A percentile compares a stretch with the other conserved stretches of the same genome.
Evolutionary conservation across 805 yeast genomes (phyloP).

Genomic region (Nakazawaea pomicola): DNA sequence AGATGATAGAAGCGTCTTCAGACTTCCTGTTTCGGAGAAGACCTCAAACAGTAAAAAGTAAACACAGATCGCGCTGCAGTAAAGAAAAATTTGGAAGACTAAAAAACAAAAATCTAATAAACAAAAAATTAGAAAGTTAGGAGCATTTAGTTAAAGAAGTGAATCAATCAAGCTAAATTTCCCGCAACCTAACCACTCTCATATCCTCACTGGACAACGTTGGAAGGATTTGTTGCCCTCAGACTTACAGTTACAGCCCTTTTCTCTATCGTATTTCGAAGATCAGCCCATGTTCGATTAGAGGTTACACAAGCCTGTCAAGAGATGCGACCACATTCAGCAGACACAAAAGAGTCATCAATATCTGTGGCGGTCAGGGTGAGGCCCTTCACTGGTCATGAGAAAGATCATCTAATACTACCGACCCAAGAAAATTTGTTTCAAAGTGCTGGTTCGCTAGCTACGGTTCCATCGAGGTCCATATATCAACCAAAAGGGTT

Average conservation of each 20-base stretch:
- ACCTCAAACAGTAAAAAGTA: background rate
- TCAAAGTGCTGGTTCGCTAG: conserved; percentile 52
- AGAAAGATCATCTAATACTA: conserved; percentile 40
- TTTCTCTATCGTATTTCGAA: background rate
- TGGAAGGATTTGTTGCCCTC: too few relatives aligned
- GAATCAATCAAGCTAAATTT: too few relatives aligned
- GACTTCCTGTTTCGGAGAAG: background rate
- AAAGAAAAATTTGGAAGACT: background rate
- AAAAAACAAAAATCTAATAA: background rate
- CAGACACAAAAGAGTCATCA: conserved; percentile 42
- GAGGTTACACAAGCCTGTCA: too few relatives aligned
- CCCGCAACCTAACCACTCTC: too few relatives aligned
- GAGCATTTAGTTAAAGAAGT: background rate
- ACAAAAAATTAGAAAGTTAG: background rate
- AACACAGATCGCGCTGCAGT: too few relatives aligned
- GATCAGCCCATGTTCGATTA: too few relatives aligned
- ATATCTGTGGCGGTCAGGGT: conserved; percentile 77
- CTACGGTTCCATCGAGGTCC: too few relatives aligned
- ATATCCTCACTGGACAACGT: too few relatives aligned
- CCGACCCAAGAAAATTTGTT: conserved; percentile 25
- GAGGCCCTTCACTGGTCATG: conserved; percentile 70
- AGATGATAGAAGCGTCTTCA: too few relatives aligned
- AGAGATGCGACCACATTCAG: background rate
- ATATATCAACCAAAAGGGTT: conserved; percentile 51
- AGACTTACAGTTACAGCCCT: too few relatives aligned